Evolutionary conservation across 495 filamentous ascomycete species (phyloP).

Genomic region (Physcia stellaris): DNA sequence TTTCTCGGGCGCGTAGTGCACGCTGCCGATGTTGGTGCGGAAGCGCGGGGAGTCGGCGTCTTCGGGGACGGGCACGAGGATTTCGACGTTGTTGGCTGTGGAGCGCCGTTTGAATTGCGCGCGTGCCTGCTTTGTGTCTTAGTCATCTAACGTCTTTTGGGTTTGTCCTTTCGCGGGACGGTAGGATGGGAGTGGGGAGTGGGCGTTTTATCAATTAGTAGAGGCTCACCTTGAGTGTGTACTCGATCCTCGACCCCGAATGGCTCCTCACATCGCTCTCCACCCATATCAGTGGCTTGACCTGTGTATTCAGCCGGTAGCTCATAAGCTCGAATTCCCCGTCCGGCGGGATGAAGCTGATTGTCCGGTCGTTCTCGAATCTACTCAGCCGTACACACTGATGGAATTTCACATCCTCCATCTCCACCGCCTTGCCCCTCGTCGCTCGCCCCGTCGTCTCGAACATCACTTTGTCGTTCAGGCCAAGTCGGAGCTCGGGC

Average conservation of each 20-base stretch:
- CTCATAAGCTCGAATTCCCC: conserved; percentile 99
- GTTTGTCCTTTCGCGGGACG: too few species aligned
- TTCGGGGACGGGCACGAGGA: conserved; percentile 91
- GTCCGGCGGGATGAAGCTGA: conserved; percentile 97
- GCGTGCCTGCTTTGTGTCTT: conserved; percentile 54
- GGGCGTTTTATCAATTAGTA: background rate
- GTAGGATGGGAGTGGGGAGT: background rate
- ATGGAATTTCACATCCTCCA: conserved; percentile 99
- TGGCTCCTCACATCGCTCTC: conserved; percentile 95
- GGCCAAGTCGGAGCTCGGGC: conserved; percentile 86
- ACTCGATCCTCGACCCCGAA: conserved; percentile 88
- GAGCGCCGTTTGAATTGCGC: conserved; percentile 97
- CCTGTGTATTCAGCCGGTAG: conserved; percentile 96
- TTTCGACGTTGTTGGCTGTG: conserved; percentile 98
- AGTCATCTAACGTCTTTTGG: too few species aligned
- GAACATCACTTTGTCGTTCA: conserved; percentile 99
- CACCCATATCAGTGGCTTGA: conserved; percentile 98
- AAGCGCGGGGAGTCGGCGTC: conserved; percentile 95
- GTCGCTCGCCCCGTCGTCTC: conserved; percentile 93
- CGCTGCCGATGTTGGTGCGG: conserved; percentile 90
- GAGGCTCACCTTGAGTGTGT: conserved; percentile 73
- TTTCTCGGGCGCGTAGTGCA: conserved; percentile 98
- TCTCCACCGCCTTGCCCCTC: conserved; percentile 93
- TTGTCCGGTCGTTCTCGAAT: conserved; percentile 98
- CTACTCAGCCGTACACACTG: conserved; percentile 91